Evolutionary conservation across 23 red algal genomes (phyloP).

Genomic region (Rhodosorus marinus): DNA sequence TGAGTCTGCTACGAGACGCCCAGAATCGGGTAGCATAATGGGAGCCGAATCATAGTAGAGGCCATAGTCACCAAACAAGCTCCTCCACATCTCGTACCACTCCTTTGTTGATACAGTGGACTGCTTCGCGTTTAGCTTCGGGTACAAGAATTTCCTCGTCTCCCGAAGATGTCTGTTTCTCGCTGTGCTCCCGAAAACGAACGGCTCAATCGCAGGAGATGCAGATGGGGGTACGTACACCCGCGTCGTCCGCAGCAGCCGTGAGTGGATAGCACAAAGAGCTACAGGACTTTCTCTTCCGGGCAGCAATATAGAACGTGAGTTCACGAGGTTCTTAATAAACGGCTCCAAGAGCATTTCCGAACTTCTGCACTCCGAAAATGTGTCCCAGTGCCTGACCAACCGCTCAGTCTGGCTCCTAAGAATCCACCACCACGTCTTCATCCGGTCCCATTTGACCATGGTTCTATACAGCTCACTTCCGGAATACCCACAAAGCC

Average conservation of each 20-base stretch:
- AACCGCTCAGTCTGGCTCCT: too few species aligned
- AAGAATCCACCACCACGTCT: too few species aligned
- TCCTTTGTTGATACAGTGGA: slow-evolving; percentile 5
- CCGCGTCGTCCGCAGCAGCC: slow-evolving; percentile 13
- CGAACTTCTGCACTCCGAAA: too few species aligned
- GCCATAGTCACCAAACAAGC: slow-evolving; percentile 28
- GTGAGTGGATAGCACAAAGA: too few species aligned
- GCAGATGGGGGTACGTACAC: slow-evolving; percentile 32
- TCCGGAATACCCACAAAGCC: too few species aligned
- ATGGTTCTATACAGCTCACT: too few species aligned
- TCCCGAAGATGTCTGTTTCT: slow-evolving; percentile 2
- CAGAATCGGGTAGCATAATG: slow-evolving; percentile 57
- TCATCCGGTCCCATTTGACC: too few species aligned
- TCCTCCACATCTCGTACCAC: slow-evolving; percentile 21
- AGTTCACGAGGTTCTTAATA: too few species aligned
- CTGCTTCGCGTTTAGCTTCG: slow-evolving; percentile 9
- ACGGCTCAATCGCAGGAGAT: slow-evolving; percentile 13
- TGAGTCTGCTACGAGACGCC: slow-evolving; percentile 53
- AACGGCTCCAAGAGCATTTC: too few species aligned
- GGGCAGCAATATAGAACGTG: too few species aligned
- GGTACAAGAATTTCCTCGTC: slow-evolving; percentile 15
- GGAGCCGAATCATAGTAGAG: slow-evolving; percentile 30
- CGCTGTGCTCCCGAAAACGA: slow-evolving; percentile 16
- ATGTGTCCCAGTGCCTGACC: too few species aligned
- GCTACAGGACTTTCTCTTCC: too few species aligned